A percentile compares a stretch with the other conserved stretches of the same genome.
These are phyloP conservation scores for Penicilliopsis zonata DNA, from an alignment of 495 filamentous ascomycete genomes.

Conservation along the genomic window DNA sequence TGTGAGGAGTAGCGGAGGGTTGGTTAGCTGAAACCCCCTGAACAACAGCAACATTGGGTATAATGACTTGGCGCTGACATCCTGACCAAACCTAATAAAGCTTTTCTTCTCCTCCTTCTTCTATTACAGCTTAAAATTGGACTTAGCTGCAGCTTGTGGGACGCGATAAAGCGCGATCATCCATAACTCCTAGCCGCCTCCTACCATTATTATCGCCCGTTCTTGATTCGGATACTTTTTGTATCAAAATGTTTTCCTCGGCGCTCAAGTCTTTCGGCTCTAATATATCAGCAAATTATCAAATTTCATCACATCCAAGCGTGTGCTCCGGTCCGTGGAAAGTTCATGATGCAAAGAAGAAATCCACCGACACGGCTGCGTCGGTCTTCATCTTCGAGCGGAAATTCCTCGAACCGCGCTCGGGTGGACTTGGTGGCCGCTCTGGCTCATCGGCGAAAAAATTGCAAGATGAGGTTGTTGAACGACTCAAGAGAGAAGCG, in stretches of 20 bases:
- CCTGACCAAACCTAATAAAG: no score
- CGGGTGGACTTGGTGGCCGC: conserved; percentile 42
- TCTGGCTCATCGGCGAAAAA: conserved; percentile 62
- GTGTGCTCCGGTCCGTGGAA: conserved; percentile 86
- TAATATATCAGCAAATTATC: conserved; percentile 86
- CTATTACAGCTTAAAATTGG: no score
- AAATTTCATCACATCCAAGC: conserved; percentile 53
- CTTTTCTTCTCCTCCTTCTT: no score
- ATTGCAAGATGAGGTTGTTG: conserved; percentile 76
- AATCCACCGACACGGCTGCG: conserved; percentile 72
- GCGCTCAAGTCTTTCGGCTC: conserved; percentile 85
- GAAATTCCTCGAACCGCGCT: conserved; percentile 65
- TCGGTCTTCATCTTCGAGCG: conserved; percentile 94
- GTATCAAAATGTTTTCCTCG: conserved; percentile 67
- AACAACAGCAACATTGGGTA: no score
- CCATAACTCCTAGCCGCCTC: neutral
- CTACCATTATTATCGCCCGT: neutral
- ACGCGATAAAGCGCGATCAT: no score
- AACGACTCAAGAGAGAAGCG: conserved; percentile 83
- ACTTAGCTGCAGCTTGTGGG: no score
- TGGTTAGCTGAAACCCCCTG: no score
- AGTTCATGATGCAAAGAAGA: conserved; percentile 94
- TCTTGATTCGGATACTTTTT: neutral
- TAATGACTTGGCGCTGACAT: no score
- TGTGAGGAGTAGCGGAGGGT: no score